phyloP scores from a whole-genome alignment of 2,329 filamentous ascomycete species.

The Colletotrichum aenigma region DNA sequence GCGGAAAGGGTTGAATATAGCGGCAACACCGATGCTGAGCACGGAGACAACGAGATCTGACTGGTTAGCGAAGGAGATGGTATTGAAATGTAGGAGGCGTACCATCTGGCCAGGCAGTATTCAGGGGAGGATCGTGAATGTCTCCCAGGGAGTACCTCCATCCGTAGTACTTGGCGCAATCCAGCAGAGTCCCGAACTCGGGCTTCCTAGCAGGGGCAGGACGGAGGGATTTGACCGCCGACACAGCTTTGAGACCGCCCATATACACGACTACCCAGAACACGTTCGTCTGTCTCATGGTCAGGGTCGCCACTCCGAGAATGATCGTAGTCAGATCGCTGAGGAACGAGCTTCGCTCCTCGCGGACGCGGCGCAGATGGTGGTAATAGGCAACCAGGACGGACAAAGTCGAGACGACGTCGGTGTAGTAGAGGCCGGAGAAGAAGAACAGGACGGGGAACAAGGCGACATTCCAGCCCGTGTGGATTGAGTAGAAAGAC shows the following conservation, averaged over 20 bases:
- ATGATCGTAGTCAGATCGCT: conserved; percentile 51
- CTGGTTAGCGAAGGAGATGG: neutral
- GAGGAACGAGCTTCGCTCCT: conserved; percentile 30
- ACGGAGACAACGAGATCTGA: conserved; percentile 61
- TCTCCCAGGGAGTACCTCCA: conserved; percentile 53
- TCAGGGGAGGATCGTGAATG: conserved; percentile 59
- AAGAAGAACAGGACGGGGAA: conserved; percentile 97
- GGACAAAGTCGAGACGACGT: conserved; percentile 79
- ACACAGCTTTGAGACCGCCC: conserved; percentile 63
- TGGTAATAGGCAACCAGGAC: conserved; percentile 74
- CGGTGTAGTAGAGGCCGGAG: conserved; percentile 92
- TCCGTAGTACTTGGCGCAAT: conserved; percentile 40
- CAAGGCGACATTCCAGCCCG: conserved; percentile 78
- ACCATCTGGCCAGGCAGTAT: conserved; percentile 56
- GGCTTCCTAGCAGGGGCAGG: conserved; percentile 34
- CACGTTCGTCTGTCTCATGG: conserved; percentile 93
- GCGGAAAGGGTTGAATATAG: conserved; percentile 49
- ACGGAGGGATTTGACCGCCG: conserved; percentile 51
- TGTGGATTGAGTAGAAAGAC: conserved; percentile 56
- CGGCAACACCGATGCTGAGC: conserved; percentile 68
- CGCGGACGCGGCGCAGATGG: conserved; percentile 50
- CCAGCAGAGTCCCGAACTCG: conserved; percentile 31
- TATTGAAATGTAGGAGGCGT: conserved; percentile 20
- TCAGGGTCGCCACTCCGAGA: conserved; percentile 69
- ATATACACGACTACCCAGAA: conserved; percentile 90